Evolutionary conservation across 345 rosid genomes (phyloP).

Genomic region (Viola odorata): DNA sequence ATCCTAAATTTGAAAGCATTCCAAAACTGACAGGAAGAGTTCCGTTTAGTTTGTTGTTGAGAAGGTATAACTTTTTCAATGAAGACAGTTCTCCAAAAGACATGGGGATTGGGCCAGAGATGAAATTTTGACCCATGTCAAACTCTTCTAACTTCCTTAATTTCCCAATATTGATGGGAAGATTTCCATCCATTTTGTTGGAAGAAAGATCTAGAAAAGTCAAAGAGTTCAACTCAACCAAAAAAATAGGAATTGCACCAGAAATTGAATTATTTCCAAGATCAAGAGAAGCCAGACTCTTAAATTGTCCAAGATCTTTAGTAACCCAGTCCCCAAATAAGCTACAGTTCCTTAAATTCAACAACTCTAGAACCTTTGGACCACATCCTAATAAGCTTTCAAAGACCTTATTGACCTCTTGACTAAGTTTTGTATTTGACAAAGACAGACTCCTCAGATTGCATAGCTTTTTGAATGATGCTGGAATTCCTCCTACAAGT

Average conservation of each 20-base stretch:
- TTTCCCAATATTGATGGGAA: no score
- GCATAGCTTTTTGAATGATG: constrained; percentile 14
- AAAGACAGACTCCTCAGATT: constrained; percentile 2
- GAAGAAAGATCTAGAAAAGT: not conserved
- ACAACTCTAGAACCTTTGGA: not conserved
- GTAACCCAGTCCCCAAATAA: not conserved
- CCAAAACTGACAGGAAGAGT: no score
- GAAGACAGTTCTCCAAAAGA: not conserved
- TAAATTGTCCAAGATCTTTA: constrained; percentile 10
- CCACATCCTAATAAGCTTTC: not conserved
- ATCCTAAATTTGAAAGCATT: not conserved
- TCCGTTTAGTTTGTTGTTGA: no score
- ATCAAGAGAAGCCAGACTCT: not conserved
- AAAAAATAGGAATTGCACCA: not conserved
- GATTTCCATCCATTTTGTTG: not conserved
- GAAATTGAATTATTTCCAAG: not conserved
- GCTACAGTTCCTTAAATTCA: not conserved
- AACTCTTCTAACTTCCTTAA: no score
- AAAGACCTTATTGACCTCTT: not conserved
- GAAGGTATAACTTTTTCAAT: no score
- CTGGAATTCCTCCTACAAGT: constrained; percentile 11
- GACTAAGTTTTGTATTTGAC: not conserved
- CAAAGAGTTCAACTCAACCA: not conserved
- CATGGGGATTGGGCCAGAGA: not conserved
- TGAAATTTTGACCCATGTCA: not conserved